A percentile compares a stretch with the other conserved stretches of the same genome.
These are phyloP conservation scores for Penicillium sp. DNA, from an alignment of 2,329 filamentous ascomycete genomes.

Conservation along the genomic window DNA sequence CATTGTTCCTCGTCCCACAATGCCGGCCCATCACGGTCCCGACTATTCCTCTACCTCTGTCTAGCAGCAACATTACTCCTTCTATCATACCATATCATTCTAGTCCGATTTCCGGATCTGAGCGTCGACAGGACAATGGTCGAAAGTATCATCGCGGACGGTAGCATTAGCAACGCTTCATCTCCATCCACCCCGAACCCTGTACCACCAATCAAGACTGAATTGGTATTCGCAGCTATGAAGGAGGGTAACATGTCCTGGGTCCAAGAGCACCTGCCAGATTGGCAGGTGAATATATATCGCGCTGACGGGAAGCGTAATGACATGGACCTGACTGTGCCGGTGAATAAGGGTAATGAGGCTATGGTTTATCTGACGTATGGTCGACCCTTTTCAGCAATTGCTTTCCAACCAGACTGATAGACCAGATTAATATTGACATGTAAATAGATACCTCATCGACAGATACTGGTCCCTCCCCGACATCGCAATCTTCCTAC, in stretches of 20 bases:
- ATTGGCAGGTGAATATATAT: conserved; percentile 36
- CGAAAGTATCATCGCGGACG: conserved; percentile 1
- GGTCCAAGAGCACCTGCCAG: conserved; percentile 17
- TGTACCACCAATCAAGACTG: conserved; percentile 8
- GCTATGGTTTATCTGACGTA: conserved; percentile 51
- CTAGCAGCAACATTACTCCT: conserved; percentile 16
- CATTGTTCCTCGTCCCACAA: neutral
- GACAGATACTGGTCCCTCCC: conserved; percentile 39
- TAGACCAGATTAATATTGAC: neutral
- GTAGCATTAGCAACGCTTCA: neutral
- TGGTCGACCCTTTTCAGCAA: neutral
- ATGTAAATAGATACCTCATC: conserved; percentile 19
- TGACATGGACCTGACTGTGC: conserved; percentile 39
- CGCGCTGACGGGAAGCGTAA: conserved; percentile 38
- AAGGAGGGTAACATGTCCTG: conserved; percentile 22
- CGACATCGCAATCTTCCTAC: conserved; percentile 42
- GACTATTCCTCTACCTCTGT: conserved; percentile 17
- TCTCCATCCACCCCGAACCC: neutral
- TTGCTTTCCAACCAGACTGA: neutral
- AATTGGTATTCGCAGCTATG: conserved; percentile 25
- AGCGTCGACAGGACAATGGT: conserved; percentile 1
- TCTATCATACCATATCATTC: conserved; percentile 20
- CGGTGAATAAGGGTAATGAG: conserved; percentile 49
- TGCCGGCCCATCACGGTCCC: conserved; percentile 5
- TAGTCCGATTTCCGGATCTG: conserved; percentile 12